Evolutionary conservation across 768 basidiomycete genomes (phyloP), one percentile per base, ranked within the genome.

Genomic region (Panaeolus cyanescens): DNA sequence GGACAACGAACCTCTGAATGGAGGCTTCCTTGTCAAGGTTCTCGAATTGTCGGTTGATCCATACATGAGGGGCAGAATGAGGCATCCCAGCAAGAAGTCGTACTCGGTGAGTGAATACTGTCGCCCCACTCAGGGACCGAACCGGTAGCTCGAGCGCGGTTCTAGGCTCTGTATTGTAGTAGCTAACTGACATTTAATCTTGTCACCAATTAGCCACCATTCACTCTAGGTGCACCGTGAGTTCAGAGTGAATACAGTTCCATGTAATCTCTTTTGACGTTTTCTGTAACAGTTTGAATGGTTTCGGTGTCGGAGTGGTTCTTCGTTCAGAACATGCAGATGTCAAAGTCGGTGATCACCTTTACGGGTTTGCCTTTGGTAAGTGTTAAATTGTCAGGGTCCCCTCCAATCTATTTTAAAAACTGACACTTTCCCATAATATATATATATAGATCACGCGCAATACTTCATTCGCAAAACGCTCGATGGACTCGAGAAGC

Each of bases 21-120:
- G 82, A 0, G 81, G 82, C 0, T 66, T 84, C 58, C 66, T 88
- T 7, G 45, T 85, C 64, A 87, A 86, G 69, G 77, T 77, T 0
- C 75, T 87, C 15, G 76, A 75, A 1, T 66, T 83, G 5, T 79
- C 79, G 0, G 65, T 81, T 36, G 81, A 82, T 59, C 79, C 80
- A 1, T 80, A 80, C 65, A 63, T 81, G 70, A 62, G 78, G 20
- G 70, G 70, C 56, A 66, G 68, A 32, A 82, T 86, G 83, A 67
- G 75, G 7, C 61, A 57, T 7, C 67, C 74, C 0, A 61, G 66
- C 19, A 58, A 40, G 1, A 65, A 74, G 32, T 73, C 72, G 0
- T 77, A 75, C 58, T 30, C 60, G 0, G 70, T 74, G 39, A 37
- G 69, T 65, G 4, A 28, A 50, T 7, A 20, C 15, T 17, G 17